Conservation (phyloP, 805 yeast genomes). For the Saccharomycopsis sp. region DNA sequence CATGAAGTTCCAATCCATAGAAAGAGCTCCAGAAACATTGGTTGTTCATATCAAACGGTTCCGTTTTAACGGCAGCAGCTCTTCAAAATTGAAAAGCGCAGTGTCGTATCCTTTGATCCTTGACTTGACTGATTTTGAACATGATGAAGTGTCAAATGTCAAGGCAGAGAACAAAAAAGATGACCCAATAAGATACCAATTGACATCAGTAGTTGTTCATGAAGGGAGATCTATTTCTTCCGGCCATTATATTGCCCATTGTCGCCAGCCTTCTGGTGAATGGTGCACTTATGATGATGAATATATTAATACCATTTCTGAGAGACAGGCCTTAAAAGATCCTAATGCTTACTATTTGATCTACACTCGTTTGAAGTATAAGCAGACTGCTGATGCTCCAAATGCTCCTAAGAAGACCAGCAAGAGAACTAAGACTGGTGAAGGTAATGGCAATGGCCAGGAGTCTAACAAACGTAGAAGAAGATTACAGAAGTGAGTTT, state of each 20-base stretch:
- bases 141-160: slow-evolving; percentile 18
- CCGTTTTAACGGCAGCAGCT: slow-evolving; percentile 71
- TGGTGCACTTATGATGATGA: slow-evolving; percentile 98
- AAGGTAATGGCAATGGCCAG: too few relatives aligned
- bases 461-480: not conserved
- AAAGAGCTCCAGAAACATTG: slow-evolving; percentile 81
- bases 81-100: slow-evolving; percentile 82
- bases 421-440: too few relatives aligned
- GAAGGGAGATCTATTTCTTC: slow-evolving; percentile 89
- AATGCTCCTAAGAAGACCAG: too few relatives aligned
- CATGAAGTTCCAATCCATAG: slow-evolving; percentile 63
- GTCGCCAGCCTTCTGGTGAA: slow-evolving; percentile 83
- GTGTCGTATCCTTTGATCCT: slow-evolving; percentile 74
- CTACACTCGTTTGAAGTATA: slow-evolving; percentile 71
- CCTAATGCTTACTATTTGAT: slow-evolving; percentile 87
- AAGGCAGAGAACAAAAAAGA: slow-evolving; percentile 18
- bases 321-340: slow-evolving; percentile 68
- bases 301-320: slow-evolving; percentile 65
- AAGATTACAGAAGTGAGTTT: too few relatives aligned
- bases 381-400: too few relatives aligned
- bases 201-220: slow-evolving; percentile 82
- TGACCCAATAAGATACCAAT: slow-evolving; percentile 54
- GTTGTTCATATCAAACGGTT: slow-evolving; percentile 86
- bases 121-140: slow-evolving; percentile 56
- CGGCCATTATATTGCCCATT: slow-evolving; percentile 90